Evolutionary conservation across 371 early-diverging fungal species (phyloP).

Genomic region (Apophysomyces variabilis): DNA sequence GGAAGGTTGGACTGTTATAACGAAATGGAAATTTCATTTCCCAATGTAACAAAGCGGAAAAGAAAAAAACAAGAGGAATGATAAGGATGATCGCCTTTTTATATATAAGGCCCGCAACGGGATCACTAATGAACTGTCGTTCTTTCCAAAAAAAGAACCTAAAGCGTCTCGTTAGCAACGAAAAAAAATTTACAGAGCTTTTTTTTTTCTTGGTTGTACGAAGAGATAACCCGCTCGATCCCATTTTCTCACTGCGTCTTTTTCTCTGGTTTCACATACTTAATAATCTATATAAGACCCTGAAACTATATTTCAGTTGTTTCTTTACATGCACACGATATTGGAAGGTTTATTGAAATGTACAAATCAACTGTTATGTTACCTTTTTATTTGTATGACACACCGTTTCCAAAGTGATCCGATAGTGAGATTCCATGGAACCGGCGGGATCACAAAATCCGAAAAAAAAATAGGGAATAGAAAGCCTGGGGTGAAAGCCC

Average conservation of each 20-base stretch:
- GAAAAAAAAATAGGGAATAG: too few species aligned
- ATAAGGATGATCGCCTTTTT: background rate
- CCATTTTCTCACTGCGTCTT: background rate
- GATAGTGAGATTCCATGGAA: too few species aligned
- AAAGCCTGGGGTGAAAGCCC: too few species aligned
- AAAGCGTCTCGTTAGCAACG: background rate
- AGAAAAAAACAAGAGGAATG: background rate
- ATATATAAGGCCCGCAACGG: background rate
- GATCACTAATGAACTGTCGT: background rate
- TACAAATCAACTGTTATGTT: too few species aligned
- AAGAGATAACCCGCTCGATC: background rate
- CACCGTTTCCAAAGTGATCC: background rate
- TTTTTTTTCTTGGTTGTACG: background rate
- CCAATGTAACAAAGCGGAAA: slow-evolving; percentile 16
- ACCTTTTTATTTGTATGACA: too few species aligned
- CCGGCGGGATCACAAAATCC: too few species aligned
- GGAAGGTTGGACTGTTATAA: slow-evolving; percentile 61
- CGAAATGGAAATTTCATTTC: slow-evolving; percentile 33
- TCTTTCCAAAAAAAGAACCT: background rate
- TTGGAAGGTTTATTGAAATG: too few species aligned
- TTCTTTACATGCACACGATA: too few species aligned
- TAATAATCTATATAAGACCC: background rate
- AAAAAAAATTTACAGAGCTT: background rate
- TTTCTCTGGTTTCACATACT: background rate
- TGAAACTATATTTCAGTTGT: background rate